Evolutionary conservation across 1,284 basidiomycete species (phyloP).

Genomic region (Ganoderma lucidum): DNA sequence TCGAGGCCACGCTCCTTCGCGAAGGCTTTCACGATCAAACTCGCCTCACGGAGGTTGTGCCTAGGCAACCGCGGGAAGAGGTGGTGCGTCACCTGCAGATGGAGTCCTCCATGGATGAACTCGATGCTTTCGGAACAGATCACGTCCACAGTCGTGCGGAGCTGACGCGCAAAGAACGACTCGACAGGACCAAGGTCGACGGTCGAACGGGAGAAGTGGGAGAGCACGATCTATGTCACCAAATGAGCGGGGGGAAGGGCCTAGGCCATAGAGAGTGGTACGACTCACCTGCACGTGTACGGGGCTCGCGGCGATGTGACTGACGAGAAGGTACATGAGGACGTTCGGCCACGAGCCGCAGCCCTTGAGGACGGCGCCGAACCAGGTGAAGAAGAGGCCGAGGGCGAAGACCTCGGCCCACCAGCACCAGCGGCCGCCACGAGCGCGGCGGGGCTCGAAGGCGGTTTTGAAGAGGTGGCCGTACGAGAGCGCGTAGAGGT

Average conservation of each 20-base stretch:
- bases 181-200: conserved; percentile 91
- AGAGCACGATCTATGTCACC: conserved; percentile 89
- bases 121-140: conserved; percentile 85
- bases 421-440: conserved; percentile 77
- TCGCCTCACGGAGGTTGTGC: conserved; percentile 89
- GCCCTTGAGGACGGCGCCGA: conserved; percentile 66
- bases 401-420: conserved; percentile 75
- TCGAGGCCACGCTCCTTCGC: conserved; percentile 84
- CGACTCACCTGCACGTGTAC: conserved; percentile 80
- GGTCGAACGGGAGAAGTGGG: conserved; percentile 97
- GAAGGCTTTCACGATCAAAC: conserved; percentile 85
- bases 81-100: conserved; percentile 98
- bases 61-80: conserved; percentile 95
- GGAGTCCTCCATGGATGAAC: conserved; percentile 93
- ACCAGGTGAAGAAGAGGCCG: conserved; percentile 86
- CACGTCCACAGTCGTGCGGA: conserved; percentile 97
- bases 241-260: conserved; percentile 7
- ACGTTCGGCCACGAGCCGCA: conserved; percentile 74
- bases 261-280: neutral
- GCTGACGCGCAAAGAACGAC: conserved; percentile 92
- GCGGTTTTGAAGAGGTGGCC: conserved; percentile 73
- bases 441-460: conserved; percentile 63
- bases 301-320: conserved; percentile 84
- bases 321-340: conserved; percentile 78
- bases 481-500: conserved; percentile 94